Base-by-base conservation (phyloP, 495 filamentous ascomycete genomes). In the Aspergillus kassunensis region DNA sequence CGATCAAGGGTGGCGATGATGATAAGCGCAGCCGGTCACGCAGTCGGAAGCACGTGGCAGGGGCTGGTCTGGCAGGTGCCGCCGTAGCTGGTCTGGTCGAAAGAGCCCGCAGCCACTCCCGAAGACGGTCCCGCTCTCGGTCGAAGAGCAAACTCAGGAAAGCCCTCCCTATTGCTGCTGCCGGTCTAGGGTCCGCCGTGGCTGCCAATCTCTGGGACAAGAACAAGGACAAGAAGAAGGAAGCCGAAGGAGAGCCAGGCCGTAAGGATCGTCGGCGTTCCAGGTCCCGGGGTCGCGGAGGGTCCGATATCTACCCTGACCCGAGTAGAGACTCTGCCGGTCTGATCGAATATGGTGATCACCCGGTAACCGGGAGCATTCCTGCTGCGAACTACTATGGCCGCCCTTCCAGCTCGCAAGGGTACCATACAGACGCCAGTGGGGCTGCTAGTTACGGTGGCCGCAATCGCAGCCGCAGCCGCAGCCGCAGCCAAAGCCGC, bases 161-260 rank as follows among this genome's bases (percentile, higher is more conserved):
- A 68, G 85, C 75, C 61, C 79, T 76, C 51, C 87, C 76, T 35
- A 83, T 95, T 34, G 80, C 81, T 12, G 90, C 84, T 12, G 86
- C 89, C 12, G 90, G 88, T 36, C 68, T 91, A 3, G 87, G 86
- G 10, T 88, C 83, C 34, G 91, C 90, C 13, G 89, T 84, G 9
- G 84, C 86, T 44, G 85, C 87, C 58, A 89, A 88, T 34, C 62
- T 95, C 12, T 95, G 91, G 63, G 89, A 96, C 70, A 85, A 78
- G 54, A 77, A 81, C 23, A 85, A 89, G 66, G 81, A 80, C 6
- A 36, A 36, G 55, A 81, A 87, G 59, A 81, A 87, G 53, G 78
- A 79, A 45, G 49, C 40, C 13, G 75, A 80, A 51, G 72, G 75
- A 70, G 68, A 74, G 60, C 53, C 59, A 31, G 59, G 74, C 66